Conservation (phyloP, 768 basidiomycete species). For the Pleurotus tuoliensis region DNA sequence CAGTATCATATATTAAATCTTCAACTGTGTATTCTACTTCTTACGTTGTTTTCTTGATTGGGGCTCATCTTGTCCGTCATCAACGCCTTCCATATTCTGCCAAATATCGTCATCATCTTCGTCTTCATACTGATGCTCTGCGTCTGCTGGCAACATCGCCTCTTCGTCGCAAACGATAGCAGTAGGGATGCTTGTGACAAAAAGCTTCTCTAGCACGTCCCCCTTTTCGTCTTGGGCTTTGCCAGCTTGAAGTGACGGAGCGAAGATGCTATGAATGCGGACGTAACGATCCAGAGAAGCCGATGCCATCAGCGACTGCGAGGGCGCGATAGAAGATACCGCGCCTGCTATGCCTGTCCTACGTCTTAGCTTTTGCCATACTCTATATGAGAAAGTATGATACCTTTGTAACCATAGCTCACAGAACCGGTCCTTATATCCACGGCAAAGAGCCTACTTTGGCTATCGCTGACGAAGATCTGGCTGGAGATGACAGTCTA, state of each 20-base stretch:
- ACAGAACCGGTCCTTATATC: slow-evolving; percentile 68
- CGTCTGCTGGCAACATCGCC: slow-evolving; percentile 6
- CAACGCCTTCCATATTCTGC: slow-evolving; percentile 58
- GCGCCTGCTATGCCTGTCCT: slow-evolving; percentile 65
- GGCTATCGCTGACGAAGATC: slow-evolving; percentile 64
- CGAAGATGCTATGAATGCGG: slow-evolving; percentile 61
- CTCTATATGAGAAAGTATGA: too few relatives aligned
- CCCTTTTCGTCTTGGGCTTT: slow-evolving; percentile 56
- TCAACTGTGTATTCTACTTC: slow-evolving; percentile 8
- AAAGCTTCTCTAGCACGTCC: slow-evolving; percentile 58
- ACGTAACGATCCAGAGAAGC: slow-evolving; percentile 65
- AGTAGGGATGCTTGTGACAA: slow-evolving; percentile 59
- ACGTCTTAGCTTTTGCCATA: too few relatives aligned
- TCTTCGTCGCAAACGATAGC: slow-evolving; percentile 58
- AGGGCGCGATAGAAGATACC: slow-evolving; percentile 57
- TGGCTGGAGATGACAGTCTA: slow-evolving; percentile 40
- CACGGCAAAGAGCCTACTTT: slow-evolving; percentile 57
- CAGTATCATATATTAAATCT: neutral
- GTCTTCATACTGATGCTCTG: slow-evolving; percentile 15
- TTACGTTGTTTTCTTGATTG: slow-evolving; percentile 20
- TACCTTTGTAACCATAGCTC: slow-evolving; percentile 67
- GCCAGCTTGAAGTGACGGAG: slow-evolving; percentile 45
- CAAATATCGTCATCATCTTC: slow-evolving; percentile 61
- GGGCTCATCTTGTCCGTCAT: slow-evolving; percentile 27
- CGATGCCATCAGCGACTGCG: slow-evolving; percentile 53